These are phyloP conservation scores for Nakataea oryzae DNA, from an alignment of 2,329 filamentous ascomycete species.

Conservation along the genomic window DNA sequence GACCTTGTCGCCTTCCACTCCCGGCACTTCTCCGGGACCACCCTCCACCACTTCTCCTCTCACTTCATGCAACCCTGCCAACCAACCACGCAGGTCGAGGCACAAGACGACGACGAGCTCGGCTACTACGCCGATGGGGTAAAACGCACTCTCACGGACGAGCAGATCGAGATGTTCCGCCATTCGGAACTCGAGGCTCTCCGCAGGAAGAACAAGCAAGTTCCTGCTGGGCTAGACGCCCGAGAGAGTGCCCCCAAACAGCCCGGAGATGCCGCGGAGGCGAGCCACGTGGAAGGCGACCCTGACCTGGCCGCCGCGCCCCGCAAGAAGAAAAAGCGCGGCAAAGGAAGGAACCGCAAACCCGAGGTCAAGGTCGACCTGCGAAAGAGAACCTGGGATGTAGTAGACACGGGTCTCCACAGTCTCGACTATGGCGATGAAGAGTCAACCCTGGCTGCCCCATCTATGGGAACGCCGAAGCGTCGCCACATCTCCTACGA, in stretches of 20 bases:
- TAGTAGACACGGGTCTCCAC: constrained; percentile 50
- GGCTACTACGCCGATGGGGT: constrained; percentile 81
- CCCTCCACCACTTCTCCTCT: constrained; percentile 32
- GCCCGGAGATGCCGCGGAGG: background rate
- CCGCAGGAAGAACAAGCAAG: constrained; percentile 22
- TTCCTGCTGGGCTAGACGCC: background rate
- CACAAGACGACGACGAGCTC: constrained; percentile 55
- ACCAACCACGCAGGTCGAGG: constrained; percentile 14
- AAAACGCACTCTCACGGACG: constrained; percentile 83
- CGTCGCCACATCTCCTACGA: constrained; percentile 37
- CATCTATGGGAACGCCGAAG: constrained; percentile 20
- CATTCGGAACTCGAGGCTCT: constrained; percentile 76
- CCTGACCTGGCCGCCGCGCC: constrained; percentile 10
- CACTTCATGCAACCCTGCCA: constrained; percentile 29
- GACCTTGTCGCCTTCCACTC: constrained; percentile 49
- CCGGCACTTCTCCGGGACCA: constrained; percentile 44
- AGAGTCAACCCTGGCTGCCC: constrained; percentile 10
- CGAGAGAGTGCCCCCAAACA: constrained; percentile 6
- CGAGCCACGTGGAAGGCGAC: constrained; percentile 1
- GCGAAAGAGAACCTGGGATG: constrained; percentile 57
- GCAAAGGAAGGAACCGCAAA: constrained; percentile 25
- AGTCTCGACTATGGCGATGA: constrained; percentile 49
- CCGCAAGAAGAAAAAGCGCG: constrained; percentile 19
- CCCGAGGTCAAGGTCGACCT: constrained; percentile 47
- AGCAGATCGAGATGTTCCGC: constrained; percentile 82